Evolutionary conservation across 2,329 filamentous ascomycete genomes (phyloP), one percentile per base, ranked within the genome.

Genomic region (Aphanocladium album): DNA sequence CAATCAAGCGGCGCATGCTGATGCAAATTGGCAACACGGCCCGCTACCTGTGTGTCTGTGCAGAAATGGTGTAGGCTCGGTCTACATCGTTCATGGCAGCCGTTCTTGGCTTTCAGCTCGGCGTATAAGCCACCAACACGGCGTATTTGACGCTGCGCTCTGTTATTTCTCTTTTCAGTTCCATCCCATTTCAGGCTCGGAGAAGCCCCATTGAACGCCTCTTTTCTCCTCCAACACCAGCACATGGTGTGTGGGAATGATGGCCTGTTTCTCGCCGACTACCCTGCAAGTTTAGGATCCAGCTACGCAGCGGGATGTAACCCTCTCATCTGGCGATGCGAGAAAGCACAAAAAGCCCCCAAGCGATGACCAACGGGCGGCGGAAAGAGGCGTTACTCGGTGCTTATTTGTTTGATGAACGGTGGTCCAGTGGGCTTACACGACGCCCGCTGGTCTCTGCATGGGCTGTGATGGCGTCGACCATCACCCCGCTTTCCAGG

Each of bases 231-330:
- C 27, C 30, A 19, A 19, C 17, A 35, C 27, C n/a, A 57, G 16
- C n/a, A 35, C n/a, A 49, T 6, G 30, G 19, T 27, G 25, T 23
- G 23, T 43, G 43, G 27, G 12, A n/a, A 14, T 6, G 6, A 7
- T 25, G 21, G 27, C 19, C 41, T 33, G 23, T 14, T 37, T 33
- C 33, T 45, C 6, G 12, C 56, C 25, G 35, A 25, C 33, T 33
- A 14, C 25, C 35, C 56, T 45, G 56, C 25, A 25, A 51, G n/a
- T 23, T n/a, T 16, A 14, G 17, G 21, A 51, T 37, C n/a, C 39
- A 60, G 33, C 30, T 60, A 39, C 21, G 27, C 27, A 46, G 8
- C 49, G 49, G 57, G 49, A 47, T 60, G 57, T 59, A 52, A 53
- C 30, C 39, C 17, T 39, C 39, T n/a, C 41, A 59, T 52, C 37